Evolutionary conservation across 176 grass and related monocot species (phyloP), one percentile per base, ranked within the genome.

Genomic region (Tuctoria greenei): DNA sequence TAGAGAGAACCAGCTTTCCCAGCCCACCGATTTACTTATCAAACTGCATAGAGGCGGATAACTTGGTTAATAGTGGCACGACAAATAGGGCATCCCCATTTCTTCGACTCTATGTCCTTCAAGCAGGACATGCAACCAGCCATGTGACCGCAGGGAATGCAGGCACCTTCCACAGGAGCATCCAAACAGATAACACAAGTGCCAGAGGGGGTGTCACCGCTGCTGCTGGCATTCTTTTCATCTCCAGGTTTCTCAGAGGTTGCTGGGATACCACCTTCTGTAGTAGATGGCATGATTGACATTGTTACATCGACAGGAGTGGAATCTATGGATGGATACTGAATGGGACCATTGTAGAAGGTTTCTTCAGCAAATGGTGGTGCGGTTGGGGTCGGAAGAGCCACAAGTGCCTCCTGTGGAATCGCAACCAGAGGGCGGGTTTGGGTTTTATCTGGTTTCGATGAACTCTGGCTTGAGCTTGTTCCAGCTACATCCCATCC

Each of bases 61-160:
- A 99, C 67, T 71, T 95, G 92, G 83, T 75, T 81, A 50, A 99
- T 99, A 10, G 90, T 88, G 85, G 80, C 71, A 20, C 96, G 96
- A 34, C 96, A 99, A 74, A 99, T 91, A 8, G 96, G 96, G 78
- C 96, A 99, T 15, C 88, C 96, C 64, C 89, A 85, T 83, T 86
- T 90, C 85, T 95, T 95, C 3, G 80, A 76, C 62, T 99, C 89
- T 23, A 99, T 99, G 35, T 95, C 92, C 85, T 61, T 95, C 60
- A 99, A 84, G 70, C 96, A 99, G 54, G 79, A 78, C 92, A 99
- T 99, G 73, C 96, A 99, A 56, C 96, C 92, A 40, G 89, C 96
- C 96, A 95, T 99, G 81, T 99, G 96, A 64, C 96, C 96, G 39
- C 96, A 99, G 0, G 96, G 96, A 80, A 95, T 95, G 71, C 96